These are phyloP conservation scores for Suhomyces sp. DNA, from an alignment of 805 yeast species.

Conservation along the genomic window DNA sequence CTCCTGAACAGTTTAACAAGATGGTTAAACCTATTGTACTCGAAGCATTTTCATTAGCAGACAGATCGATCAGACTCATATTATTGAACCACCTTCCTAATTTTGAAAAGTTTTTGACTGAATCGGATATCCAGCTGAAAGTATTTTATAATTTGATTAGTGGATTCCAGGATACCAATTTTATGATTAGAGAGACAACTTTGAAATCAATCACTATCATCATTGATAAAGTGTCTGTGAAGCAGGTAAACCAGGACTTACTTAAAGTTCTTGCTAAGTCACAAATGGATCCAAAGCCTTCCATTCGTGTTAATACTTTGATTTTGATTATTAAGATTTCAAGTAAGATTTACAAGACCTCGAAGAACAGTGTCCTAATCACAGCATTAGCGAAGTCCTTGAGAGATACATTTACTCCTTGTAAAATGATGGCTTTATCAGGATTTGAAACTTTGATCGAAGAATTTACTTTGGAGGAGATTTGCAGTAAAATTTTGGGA, in stretches of 20 bases:
- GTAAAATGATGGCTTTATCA: conserved; percentile 71
- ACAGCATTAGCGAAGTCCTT: conserved; percentile 86
- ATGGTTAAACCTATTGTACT: conserved; percentile 63
- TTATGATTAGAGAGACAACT: conserved; percentile 77
- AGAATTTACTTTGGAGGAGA: conserved; percentile 68
- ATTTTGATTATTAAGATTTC: conserved; percentile 68
- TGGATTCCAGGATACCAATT: conserved; percentile 85
- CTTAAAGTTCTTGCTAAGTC: conserved; percentile 77
- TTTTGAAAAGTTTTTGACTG: conserved; percentile 50
- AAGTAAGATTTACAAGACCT: conserved; percentile 47
- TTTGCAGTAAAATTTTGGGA: conserved; percentile 78
- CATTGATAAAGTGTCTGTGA: conserved; percentile 63
- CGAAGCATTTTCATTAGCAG: conserved; percentile 61
- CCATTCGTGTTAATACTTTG: conserved; percentile 75
- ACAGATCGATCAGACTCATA: conserved; percentile 75
- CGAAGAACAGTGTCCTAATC: conserved; percentile 72
- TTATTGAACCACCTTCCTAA: conserved; percentile 62
- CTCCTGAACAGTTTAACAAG: conserved; percentile 35
- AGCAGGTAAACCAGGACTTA: conserved; percentile 85
- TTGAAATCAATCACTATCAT: conserved; percentile 63
- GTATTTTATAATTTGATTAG: conserved; percentile 68
- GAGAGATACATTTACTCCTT: conserved; percentile 73
- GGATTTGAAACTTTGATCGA: conserved; percentile 68
- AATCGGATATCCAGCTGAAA: conserved; percentile 63
- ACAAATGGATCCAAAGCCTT: conserved; percentile 73